Evolutionary conservation across 208 protist genomes (phyloP), one percentile per base, ranked within the genome.

Genomic region (Eutreptiella sp.): DNA sequence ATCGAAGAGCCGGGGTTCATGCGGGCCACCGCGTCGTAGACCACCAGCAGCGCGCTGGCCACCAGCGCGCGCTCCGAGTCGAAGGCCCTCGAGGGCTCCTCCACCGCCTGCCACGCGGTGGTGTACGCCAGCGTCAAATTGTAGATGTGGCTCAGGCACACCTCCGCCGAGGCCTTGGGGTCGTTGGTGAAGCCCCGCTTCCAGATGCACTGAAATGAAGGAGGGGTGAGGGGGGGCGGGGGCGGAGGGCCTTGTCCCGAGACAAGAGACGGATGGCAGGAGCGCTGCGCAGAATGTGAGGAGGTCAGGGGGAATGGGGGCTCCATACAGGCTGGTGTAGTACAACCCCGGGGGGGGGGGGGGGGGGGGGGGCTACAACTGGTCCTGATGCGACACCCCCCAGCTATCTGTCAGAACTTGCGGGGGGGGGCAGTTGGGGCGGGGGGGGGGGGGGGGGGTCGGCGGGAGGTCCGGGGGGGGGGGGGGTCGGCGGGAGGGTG

Each of bases 41-140:
- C 76, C 42, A 79, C 45, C 31, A 84, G 76, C 67, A 88, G 80
- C 14, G 42, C 59, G 64, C 72, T 70, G n/a, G 72, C 47, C 21
- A 83, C 69, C 42, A 88, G 63, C 52, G 70, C 76, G 11, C 80
- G 72, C 68, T 87, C 80, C 11, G 73, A 48, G 53, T 87, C 80
- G 62, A 72, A 80, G 46, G 59, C 53, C 43, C 80, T 74, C 19
- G 78, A 76, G 35, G 83, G 80, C 31, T 54, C 66, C 62, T 88
- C 83, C 9, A 88, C 77, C 24, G 83, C 74, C 75, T 88, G 83
- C 80, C 83, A 87, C 7, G 76, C 79, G 35, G 81, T 85, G 1
- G 64, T 68, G 39, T 77, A 73, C 11, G 80, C 80, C 28, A 85
- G 68, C 58, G 72, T 58, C 0, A 88, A 67, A 34, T 76, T 75